These are phyloP conservation scores for Vachellia pachyceras DNA, from an alignment of 306 rosid genomes.

Conservation along the genomic window DNA sequence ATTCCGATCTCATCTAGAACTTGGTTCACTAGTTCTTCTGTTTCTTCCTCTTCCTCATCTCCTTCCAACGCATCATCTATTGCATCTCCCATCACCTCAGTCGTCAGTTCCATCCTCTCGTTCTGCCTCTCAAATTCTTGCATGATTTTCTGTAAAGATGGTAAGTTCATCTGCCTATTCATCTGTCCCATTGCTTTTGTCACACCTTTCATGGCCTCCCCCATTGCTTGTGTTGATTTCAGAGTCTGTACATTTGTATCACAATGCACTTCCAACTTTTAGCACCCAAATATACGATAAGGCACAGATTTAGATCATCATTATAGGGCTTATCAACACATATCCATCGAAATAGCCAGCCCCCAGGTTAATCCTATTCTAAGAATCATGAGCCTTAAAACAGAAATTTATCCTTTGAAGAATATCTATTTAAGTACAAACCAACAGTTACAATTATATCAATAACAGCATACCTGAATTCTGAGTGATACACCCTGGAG, in stretches of 20 bases:
- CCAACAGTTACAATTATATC: conserved; percentile 13
- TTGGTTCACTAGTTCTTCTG: conserved; percentile 87
- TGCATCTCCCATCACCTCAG: conserved; percentile 96
- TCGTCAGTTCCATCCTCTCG: conserved; percentile 84
- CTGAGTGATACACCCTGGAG: conserved; percentile 93
- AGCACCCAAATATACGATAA: background rate
- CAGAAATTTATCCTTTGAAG: background rate
- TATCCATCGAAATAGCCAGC: background rate
- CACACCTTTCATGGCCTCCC: conserved; percentile 99
- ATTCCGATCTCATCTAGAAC: conserved; percentile 97
- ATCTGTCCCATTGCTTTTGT: conserved; percentile 99
- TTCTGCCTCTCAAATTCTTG: conserved; percentile 95
- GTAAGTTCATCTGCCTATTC: conserved; percentile 97
- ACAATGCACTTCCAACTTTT: conserved; percentile 3
- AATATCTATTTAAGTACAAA: conserved; percentile 6
- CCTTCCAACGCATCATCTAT: conserved; percentile 98
- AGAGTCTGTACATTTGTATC: conserved; percentile 58
- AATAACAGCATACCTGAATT: conserved; percentile 64
- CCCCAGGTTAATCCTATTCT: background rate
- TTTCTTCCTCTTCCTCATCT: conserved; percentile 96
- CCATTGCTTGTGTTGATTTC: conserved; percentile 97
- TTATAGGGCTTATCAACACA: background rate
- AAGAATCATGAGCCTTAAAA: conserved; percentile 9
- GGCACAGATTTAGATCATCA: background rate
- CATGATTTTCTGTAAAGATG: conserved; percentile 90